These are phyloP conservation scores for Trypanosoma scelopori DNA, from an alignment of 208 protist genomes.

Conservation along the genomic window DNA sequence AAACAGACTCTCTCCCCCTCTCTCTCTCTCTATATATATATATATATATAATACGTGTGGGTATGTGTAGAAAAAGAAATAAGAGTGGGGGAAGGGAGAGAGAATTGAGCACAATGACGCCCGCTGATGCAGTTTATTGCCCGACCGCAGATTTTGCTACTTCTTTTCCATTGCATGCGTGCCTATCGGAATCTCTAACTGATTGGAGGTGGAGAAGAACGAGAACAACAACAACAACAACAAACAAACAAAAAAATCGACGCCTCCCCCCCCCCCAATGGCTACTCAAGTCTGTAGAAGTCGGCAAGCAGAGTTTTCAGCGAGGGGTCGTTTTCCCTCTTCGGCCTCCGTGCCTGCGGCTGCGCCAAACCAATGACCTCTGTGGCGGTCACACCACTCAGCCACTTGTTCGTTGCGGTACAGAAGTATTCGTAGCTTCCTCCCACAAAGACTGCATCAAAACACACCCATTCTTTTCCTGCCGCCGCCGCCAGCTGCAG, in stretches of 20 bases:
- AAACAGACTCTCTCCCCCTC: too few relatives aligned
- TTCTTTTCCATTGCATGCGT: background rate
- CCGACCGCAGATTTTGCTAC: background rate
- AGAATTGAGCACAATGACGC: background rate
- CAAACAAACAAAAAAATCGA: background rate
- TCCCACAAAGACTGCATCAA: conserved; percentile 80
- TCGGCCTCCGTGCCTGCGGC: conserved; percentile 19
- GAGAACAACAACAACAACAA: conserved; percentile 13
- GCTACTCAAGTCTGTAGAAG: conserved; percentile 40
- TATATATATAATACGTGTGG: background rate
- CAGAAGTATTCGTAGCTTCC: conserved; percentile 85
- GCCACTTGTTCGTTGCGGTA: conserved; percentile 72
- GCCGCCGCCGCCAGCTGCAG: conserved; percentile 44
- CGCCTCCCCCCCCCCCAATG: background rate
- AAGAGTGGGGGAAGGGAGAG: conserved; percentile 13
- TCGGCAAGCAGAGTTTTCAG: conserved; percentile 34
- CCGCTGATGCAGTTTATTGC: background rate
- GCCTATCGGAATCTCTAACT: background rate
- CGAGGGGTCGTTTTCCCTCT: conserved; percentile 1
- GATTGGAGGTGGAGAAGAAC: background rate
- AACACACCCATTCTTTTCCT: conserved; percentile 59
- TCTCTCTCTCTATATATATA: too few relatives aligned
- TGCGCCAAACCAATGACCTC: conserved; percentile 85
- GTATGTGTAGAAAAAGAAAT: conserved; percentile 5
- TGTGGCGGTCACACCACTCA: conserved; percentile 76